Percentiles rank a stretch among this genome's conserved stretches.
Conservation (phyloP, 164 flowering plant genomes). For the Cinnamomum chago region DNA sequence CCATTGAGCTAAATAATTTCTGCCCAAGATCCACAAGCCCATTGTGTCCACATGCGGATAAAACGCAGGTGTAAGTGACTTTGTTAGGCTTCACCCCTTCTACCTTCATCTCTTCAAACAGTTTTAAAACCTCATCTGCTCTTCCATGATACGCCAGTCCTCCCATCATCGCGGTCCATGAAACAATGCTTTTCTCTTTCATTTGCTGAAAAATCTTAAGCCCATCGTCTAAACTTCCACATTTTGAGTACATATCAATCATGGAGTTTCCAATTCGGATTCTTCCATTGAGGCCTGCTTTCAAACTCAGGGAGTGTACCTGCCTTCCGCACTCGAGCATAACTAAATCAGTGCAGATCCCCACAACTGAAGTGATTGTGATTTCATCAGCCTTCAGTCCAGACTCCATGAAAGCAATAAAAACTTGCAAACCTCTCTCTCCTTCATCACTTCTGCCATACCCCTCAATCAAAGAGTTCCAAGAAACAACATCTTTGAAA, state of each 20-base stretch:
- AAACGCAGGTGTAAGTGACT: constrained; percentile 19
- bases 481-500: constrained; percentile 21
- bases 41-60: constrained; percentile 20
- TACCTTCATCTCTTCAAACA: constrained; percentile 22
- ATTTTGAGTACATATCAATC: constrained; percentile 29
- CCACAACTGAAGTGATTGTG: constrained; percentile 14
- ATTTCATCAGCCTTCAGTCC: constrained; percentile 20
- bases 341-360: constrained; percentile 17
- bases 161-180: constrained; percentile 27
- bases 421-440: constrained; percentile 18
- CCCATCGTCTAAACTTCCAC: constrained; percentile 23
- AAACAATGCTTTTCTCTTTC: constrained; percentile 15
- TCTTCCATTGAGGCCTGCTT: constrained; percentile 12
- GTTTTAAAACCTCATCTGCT: constrained; percentile 13
- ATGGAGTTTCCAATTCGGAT: constrained; percentile 13
- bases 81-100: constrained; percentile 20
- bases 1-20: constrained; percentile 16
- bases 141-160: constrained; percentile 24
- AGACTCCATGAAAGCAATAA: constrained; percentile 11
- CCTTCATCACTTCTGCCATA: constrained; percentile 13
- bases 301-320: constrained; percentile 11
- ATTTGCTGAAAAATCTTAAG: constrained; percentile 11
- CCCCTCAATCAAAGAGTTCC: constrained; percentile 27
- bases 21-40: constrained; percentile 17
- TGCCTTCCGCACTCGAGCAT: constrained; percentile 22